A percentile compares a stretch with the other conserved stretches of the same genome.
phyloP scores from a whole-genome alignment of 2,329 filamentous ascomycete species.

The Fusarium marasasianum region DNA sequence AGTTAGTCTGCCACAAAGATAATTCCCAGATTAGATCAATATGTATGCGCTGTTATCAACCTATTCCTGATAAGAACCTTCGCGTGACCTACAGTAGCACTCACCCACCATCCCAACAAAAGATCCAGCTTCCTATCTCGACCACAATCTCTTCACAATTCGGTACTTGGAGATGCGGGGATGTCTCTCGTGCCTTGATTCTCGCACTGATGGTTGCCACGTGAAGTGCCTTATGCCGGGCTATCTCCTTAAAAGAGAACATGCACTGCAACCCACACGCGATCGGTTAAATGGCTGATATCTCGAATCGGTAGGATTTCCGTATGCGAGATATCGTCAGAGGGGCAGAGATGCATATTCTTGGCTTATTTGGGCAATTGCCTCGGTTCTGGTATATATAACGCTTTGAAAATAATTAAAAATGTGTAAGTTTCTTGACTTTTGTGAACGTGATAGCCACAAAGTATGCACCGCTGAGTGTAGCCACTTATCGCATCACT shows the following conservation, averaged over 20 bases:
- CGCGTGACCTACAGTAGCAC: not conserved
- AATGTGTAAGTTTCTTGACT: not conserved
- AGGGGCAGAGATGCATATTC: not conserved
- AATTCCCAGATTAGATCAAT: no score
- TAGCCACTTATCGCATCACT: not conserved
- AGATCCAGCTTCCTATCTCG: not conserved
- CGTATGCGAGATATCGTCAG: not conserved
- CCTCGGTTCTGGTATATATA: not conserved
- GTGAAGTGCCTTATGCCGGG: not conserved
- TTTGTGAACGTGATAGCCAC: not conserved
- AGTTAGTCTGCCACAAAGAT: not conserved
- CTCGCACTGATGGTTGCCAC: not conserved
- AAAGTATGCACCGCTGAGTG: accelerated
- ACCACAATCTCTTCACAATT: not conserved
- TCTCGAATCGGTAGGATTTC: not conserved
- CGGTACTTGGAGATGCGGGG: not conserved
- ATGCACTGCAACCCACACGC: not conserved
- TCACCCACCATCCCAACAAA: not conserved
- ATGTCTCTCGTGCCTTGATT: not conserved
- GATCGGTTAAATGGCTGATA: not conserved
- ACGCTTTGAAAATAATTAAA: not conserved
- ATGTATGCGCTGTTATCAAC: not conserved
- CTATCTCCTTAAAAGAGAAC: not conserved
- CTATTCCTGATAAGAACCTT: not conserved
- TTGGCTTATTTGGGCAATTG: not conserved